Percentiles rank a stretch among this genome's conserved stretches.
phyloP scores from a whole-genome alignment of 345 rosid species.

The Citrus maxima region DNA sequence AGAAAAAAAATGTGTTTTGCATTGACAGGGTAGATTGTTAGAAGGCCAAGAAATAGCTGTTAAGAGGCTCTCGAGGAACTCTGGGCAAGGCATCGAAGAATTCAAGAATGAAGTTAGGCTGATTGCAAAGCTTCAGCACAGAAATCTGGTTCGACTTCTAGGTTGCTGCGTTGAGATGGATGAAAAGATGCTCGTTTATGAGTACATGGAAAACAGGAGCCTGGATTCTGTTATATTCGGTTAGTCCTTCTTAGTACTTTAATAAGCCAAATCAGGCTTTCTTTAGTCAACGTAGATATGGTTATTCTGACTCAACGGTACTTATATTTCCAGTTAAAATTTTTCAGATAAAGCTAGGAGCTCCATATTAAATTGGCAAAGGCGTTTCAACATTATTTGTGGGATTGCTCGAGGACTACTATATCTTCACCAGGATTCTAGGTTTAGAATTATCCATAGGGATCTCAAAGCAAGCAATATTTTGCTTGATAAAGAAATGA shows the following conservation, averaged over 20 bases:
- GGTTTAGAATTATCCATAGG: constrained; percentile 74
- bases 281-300: not conserved
- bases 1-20: not conserved
- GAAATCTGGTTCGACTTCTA: constrained; percentile 71
- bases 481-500: constrained; percentile 61
- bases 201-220: constrained; percentile 50
- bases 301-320: not conserved
- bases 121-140: constrained; percentile 81
- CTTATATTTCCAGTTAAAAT: constrained; percentile 9
- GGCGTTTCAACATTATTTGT: constrained; percentile 53
- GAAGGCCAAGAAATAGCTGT: constrained; percentile 74
- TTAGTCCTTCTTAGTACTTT: not conserved
- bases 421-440: constrained; percentile 81
- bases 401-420: constrained; percentile 79
- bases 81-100: constrained; percentile 74
- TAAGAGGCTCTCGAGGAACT: constrained; percentile 67
- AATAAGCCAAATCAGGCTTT: constrained; percentile 30
- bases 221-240: not conserved
- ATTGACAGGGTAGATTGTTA: constrained; percentile 48
- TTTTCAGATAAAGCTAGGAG: not conserved
- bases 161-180: constrained; percentile 63
- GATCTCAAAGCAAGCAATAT: constrained; percentile 83
- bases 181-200: constrained; percentile 83
- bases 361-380: constrained; percentile 51
- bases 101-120: constrained; percentile 80